Percentiles rank a stretch among this genome's conserved stretches.
Evolutionary conservation across 2,329 filamentous ascomycete genomes (phyloP).

Genomic region (Colletotrichum aenigma): DNA sequence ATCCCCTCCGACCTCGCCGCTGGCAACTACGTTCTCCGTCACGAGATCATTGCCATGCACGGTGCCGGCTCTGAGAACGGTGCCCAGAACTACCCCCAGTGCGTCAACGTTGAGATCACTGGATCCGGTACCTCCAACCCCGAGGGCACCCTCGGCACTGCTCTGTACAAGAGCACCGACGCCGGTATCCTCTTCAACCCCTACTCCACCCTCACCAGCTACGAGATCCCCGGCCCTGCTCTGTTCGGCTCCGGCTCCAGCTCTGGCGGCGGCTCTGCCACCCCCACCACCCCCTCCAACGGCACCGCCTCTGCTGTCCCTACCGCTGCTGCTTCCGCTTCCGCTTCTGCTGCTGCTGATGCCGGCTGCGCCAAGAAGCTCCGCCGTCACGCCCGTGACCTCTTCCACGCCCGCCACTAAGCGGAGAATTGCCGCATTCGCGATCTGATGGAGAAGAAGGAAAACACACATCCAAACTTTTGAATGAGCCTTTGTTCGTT

Average conservation of each 20-base stretch:
- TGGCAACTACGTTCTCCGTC: conserved; percentile 52
- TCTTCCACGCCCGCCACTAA: conserved; percentile 6
- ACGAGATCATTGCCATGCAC: conserved; percentile 59
- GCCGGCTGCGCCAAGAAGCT: neutral
- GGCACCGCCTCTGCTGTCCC: neutral
- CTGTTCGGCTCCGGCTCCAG: conserved; percentile 8
- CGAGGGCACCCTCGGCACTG: conserved; percentile 31
- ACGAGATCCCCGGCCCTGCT: conserved; percentile 34
- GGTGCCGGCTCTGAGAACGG: conserved; percentile 43
- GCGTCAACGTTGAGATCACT: conserved; percentile 50
- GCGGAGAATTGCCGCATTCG: neutral
- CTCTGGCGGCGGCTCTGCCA: conserved; percentile 23
- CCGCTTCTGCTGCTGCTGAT: neutral
- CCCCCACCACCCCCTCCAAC: conserved; percentile 15
- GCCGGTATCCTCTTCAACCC: conserved; percentile 37
- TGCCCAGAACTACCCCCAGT: conserved; percentile 57
- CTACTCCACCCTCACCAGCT: conserved; percentile 30
- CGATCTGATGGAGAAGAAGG: neutral
- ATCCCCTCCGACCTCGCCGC: conserved; percentile 35
- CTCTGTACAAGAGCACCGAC: conserved; percentile 31
- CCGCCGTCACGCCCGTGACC: conserved; percentile 13
- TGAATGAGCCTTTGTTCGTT: conserved; percentile 8
- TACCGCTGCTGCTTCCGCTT: neutral
- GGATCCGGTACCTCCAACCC: conserved; percentile 40
- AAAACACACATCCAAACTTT: neutral